These are phyloP conservation scores for Raffaelea deltoideospora DNA, from an alignment of 2,329 filamentous ascomycete genomes.

Conservation along the genomic window DNA sequence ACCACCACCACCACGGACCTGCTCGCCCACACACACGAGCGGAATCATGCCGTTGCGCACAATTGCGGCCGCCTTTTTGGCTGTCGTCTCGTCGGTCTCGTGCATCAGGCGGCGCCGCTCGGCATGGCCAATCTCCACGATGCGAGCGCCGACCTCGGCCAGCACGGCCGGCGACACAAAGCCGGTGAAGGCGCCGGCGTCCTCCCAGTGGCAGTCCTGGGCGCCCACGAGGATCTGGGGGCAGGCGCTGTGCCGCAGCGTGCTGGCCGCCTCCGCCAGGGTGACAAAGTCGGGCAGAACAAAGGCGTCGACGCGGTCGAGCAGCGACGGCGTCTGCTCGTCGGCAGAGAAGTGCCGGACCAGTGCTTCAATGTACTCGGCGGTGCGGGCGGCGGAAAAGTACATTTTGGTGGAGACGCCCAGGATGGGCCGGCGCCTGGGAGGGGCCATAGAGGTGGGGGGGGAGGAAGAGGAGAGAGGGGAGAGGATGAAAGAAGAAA, in stretches of 20 bases:
- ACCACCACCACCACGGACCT: constrained; percentile 23
- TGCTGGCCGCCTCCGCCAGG: constrained; percentile 35
- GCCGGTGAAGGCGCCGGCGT: constrained; percentile 61
- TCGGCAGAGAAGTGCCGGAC: constrained; percentile 24
- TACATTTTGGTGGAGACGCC: constrained; percentile 71
- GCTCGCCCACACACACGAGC: constrained; percentile 68
- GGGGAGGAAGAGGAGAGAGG: neutral
- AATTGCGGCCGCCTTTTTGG: constrained; percentile 54
- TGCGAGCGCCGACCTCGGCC: constrained; percentile 48
- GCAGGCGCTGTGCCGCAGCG: constrained; percentile 23
- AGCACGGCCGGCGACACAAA: constrained; percentile 59
- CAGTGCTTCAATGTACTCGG: constrained; percentile 36
- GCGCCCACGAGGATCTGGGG: constrained; percentile 51
- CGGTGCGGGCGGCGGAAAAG: constrained; percentile 52
- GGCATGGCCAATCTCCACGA: constrained; percentile 71
- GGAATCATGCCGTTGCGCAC: constrained; percentile 58
- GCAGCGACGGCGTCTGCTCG: constrained; percentile 15
- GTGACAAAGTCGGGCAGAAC: constrained; percentile 66
- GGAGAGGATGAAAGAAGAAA: too few relatives aligned
- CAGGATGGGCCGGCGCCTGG: constrained; percentile 42
- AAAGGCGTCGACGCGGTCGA: constrained; percentile 49
- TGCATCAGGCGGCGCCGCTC: constrained; percentile 58
- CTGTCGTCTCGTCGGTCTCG: constrained; percentile 56
- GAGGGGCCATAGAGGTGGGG: neutral
- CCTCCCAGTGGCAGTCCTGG: constrained; percentile 59